Base-by-base conservation (phyloP, 805 yeast species). In the Yamadazyma kitorensis region DNA sequence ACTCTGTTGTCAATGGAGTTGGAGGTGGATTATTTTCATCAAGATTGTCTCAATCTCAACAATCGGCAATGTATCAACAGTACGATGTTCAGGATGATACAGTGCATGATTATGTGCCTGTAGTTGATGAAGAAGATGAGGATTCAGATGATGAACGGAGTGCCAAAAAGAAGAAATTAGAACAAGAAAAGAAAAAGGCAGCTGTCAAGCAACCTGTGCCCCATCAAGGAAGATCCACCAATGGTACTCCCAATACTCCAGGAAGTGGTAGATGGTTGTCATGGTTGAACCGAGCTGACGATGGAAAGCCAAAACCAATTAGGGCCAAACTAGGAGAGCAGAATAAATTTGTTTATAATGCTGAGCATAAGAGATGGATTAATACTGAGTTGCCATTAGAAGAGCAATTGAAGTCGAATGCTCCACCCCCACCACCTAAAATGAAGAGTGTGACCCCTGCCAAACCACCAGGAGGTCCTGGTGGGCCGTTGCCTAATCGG, bases 271-370 rank as follows among this genome's bases (percentile, higher is more conserved):
- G 38, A 25, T 43, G 47, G 47, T 33, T 40, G 11, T 29, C 29
- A 12, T 43, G 47, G 47, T 37, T 43, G 20, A 37, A 39, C 20
- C 28, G 37, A 27, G 16, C 13, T 9, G 71, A 70, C 28, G 73
- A 76, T 18, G 80, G 76, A 29, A 85, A 77, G 33, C 86, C 86
- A 24, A 86, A 85, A 51, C 84, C 88, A 0, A 72, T 80, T 41
- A 76, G 78, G 43, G 98, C 96, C 23, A 87, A 93, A 46, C 62
- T 93, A 34, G 98, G 98, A 9, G 86, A 83, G 37, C 73, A 78
- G 39, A 82, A 71, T 52, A 66, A 75, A 12, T 82, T 93, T 53
- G 74, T 76, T 50, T 93, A 78, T 55, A 96, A 89, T 61, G 91
- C 86, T 48, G 78, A 83, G 39, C 72, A 83, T 52, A 80, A 82